Evolutionary conservation across 768 basidiomycete genomes (phyloP).

Genomic region (Rhizopogon vesiculosus): DNA sequence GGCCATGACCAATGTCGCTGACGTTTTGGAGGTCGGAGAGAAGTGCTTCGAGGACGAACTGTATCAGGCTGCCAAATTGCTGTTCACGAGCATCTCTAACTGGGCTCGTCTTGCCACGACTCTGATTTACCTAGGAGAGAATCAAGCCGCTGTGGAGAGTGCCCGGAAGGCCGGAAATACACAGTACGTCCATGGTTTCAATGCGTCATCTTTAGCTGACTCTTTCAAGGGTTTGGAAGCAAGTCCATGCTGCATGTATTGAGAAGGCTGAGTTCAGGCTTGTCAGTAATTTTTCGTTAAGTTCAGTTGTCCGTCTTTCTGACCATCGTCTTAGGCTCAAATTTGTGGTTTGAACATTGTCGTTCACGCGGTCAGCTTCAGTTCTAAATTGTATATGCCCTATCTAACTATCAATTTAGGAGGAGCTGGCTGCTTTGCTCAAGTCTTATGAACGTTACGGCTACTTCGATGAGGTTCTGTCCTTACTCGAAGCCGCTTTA

Average conservation of each 20-base stretch:
- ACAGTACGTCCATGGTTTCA: constrained; percentile 52
- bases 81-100: constrained; percentile 97
- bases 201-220: constrained; percentile 5
- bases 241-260: constrained; percentile 97
- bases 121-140: constrained; percentile 96
- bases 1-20: constrained; percentile 97
- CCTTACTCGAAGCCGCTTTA: constrained; percentile 88
- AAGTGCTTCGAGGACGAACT: constrained; percentile 99
- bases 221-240: constrained; percentile 89
- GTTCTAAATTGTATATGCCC: constrained; percentile 7
- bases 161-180: constrained; percentile 99
- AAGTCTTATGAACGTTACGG: constrained; percentile 87
- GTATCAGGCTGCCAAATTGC: constrained; percentile 93
- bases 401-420: constrained; percentile 33
- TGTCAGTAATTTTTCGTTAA: constrained; percentile 32
- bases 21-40: constrained; percentile 94
- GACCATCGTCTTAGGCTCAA: constrained; percentile 59
- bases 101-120: constrained; percentile 98
- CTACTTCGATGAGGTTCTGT: constrained; percentile 91
- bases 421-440: constrained; percentile 72
- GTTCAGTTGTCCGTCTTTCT: constrained; percentile 1
- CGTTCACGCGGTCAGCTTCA: constrained; percentile 65
- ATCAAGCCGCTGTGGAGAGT: constrained; percentile 97
- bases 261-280: constrained; percentile 97
- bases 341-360: constrained; percentile 98